Conservation (phyloP, 306 rosid species). For the Rosa multiflora region DNA sequence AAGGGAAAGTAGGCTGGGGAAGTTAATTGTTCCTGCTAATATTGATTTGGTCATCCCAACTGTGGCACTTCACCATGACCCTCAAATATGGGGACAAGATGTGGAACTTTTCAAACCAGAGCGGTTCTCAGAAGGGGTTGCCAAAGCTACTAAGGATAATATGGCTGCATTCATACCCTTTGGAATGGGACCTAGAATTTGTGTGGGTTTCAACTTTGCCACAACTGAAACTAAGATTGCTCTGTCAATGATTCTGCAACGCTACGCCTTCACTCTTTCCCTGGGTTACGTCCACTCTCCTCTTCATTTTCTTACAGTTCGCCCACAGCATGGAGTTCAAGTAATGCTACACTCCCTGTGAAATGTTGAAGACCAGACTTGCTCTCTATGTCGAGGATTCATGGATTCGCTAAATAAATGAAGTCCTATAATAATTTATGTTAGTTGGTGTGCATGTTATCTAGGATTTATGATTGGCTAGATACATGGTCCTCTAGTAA, state of each 20-base stretch:
- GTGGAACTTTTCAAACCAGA: background rate
- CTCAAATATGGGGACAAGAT: background rate
- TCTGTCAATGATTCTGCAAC: background rate
- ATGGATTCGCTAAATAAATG: too few species aligned
- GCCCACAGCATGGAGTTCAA: background rate
- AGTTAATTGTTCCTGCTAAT: background rate
- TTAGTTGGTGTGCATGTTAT: too few species aligned
- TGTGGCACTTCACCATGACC: background rate
- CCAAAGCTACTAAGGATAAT: background rate
- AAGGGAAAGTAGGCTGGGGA: background rate
- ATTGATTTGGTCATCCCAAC: background rate
- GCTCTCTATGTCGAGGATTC: too few species aligned
- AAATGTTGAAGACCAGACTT: too few species aligned
- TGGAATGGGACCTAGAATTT: background rate
- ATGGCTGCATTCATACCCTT: background rate
- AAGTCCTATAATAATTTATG: too few species aligned
- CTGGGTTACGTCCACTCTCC: background rate
- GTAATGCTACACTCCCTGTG: background rate
- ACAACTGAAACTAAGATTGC: background rate
- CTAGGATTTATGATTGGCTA: too few species aligned
- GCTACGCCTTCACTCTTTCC: background rate
- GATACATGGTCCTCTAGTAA: too few species aligned
- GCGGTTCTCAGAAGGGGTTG: background rate
- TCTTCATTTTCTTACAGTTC: background rate
- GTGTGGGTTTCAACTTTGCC: background rate